Conservation (phyloP, 495 filamentous ascomycete genomes). For the Neurospora tetraspora region DNA sequence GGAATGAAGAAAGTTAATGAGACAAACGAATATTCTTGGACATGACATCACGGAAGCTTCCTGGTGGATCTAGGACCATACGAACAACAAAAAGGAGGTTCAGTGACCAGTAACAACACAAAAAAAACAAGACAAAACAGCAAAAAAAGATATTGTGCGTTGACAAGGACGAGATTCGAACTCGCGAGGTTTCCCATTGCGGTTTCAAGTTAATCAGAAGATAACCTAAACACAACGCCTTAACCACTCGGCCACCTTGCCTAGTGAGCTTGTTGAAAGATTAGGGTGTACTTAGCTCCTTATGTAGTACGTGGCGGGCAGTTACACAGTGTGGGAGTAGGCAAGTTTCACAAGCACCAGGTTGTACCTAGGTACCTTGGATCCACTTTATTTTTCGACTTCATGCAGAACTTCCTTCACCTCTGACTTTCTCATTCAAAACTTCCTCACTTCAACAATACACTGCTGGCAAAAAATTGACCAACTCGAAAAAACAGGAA, state of each 20-base stretch:
- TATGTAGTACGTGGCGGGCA: neutral
- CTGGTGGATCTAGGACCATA: neutral
- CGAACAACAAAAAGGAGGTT: neutral
- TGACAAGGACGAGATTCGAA: slow-evolving; percentile 20
- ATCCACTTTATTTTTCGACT: neutral
- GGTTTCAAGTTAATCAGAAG: slow-evolving; percentile 6
- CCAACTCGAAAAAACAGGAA: neutral
- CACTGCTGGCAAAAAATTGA: neutral
- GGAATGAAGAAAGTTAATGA: neutral
- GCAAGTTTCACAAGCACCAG: neutral
- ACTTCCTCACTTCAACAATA: neutral
- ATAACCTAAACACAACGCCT: slow-evolving; percentile 43
- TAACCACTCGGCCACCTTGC: slow-evolving; percentile 42
- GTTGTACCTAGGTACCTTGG: neutral
- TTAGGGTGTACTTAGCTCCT: neutral
- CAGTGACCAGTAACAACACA: neutral
- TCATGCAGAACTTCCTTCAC: slow-evolving; percentile 6
- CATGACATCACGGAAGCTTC: neutral
- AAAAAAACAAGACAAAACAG: neutral
- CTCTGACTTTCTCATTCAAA: neutral
- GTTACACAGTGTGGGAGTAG: neutral
- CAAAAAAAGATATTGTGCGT: neutral
- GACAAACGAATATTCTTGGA: neutral
- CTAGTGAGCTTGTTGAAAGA: neutral
- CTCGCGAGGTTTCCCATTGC: slow-evolving; percentile 15